A percentile compares a stretch with the other conserved stretches of the same genome.
Evolutionary conservation across 73 alveolate species (phyloP).

Genomic region (Stentor coeruleus): DNA sequence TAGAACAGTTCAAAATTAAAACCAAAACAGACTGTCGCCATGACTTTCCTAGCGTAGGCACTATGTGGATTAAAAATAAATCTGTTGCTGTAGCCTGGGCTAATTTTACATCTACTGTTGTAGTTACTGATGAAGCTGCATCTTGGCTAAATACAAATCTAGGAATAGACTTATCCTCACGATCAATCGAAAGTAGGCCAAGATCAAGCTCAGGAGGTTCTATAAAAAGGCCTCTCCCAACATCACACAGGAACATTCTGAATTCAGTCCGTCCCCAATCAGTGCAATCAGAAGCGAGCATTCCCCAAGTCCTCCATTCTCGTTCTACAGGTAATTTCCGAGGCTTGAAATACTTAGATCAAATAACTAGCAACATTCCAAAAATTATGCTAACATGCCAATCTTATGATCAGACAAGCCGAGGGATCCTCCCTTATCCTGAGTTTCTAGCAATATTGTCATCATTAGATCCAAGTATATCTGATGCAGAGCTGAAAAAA

Average conservation of each 20-base stretch:
- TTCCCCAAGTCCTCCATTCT: background rate
- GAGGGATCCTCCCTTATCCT: background rate
- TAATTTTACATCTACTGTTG: background rate
- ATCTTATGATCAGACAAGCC: background rate
- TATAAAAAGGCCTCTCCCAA: too few relatives aligned
- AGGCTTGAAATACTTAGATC: background rate
- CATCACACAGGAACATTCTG: background rate
- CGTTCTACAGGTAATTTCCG: background rate
- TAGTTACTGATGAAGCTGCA: constrained; percentile 16
- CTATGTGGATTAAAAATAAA: background rate
- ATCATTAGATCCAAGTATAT: background rate
- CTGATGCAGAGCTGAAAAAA: background rate
- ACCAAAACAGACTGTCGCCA: background rate
- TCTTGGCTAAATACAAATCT: constrained; percentile 3
- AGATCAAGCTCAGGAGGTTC: background rate
- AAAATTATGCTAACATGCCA: background rate
- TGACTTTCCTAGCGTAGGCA: background rate
- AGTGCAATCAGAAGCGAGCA: background rate
- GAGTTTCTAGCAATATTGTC: background rate
- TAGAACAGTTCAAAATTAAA: background rate
- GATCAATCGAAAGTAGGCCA: background rate
- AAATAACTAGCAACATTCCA: background rate
- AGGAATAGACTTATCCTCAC: constrained; percentile 14
- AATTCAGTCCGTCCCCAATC: background rate
- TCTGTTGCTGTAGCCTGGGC: background rate